Evolutionary conservation across 306 rosid species (phyloP), one percentile per base, ranked within the genome.

Genomic region (Vicia sativa): DNA sequence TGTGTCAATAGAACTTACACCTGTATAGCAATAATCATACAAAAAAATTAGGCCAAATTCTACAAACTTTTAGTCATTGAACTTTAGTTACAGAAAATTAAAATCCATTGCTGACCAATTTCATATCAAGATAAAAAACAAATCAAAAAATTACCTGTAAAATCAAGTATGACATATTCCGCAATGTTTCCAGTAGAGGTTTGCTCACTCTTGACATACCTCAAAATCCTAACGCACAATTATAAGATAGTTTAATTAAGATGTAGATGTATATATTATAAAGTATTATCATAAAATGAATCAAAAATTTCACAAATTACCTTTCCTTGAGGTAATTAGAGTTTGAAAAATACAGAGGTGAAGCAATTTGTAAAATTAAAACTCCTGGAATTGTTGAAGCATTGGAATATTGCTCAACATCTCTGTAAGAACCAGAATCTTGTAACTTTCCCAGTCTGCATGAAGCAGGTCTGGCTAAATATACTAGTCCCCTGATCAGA

Each of bases 281-380:
- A n/a, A n/a, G n/a, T n/a, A n/a, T n/a, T n/a, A n/a, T n/a, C n/a
- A n/a, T n/a, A n/a, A 57, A 62, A 7, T 8, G 76, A 45, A 18
- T 26, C 0, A 1, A 70, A 18, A 4, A 38, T 11, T 63, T 23
- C 3, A 15, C 3, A 19, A 52, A 13, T 48, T 69, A 92, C 98
- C 91, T 93, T 74, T 93, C 97, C 71, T 83, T 85, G 5, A 93
- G 13, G 11, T 93, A 93, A 25, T 73, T 59, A 39, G 83, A 25
- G 68, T 88, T 93, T 55, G 97, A 87, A 79, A 80, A 93, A 77
- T 87, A 93, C 75, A 93, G 21, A 18, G 98, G 98, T 34, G 98
- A 93, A 64, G 97, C 97, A 23, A 90, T 79, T 55, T 90, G 95
- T 15, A 93, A 41, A 65, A 86, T 50, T 8, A 88, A 45, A 62